Percentiles rank a stretch among this genome's conserved stretches.
phyloP scores from a whole-genome alignment of 139 green algal genomes.

The Trebouxia sp. region DNA sequence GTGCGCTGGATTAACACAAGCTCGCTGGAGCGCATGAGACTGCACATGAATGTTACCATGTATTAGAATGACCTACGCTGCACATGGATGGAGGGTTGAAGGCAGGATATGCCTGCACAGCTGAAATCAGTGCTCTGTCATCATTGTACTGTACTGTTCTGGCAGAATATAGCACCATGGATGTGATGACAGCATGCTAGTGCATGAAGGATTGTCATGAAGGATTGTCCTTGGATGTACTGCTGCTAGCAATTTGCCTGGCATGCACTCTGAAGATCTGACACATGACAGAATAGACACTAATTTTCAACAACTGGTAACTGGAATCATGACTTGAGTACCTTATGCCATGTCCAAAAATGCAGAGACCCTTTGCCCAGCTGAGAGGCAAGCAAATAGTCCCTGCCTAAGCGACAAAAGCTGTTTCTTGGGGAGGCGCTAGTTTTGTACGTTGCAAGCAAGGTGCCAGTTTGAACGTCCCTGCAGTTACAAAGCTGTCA shows the following conservation, averaged over 20 bases:
- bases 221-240: neutral
- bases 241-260: neutral
- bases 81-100: too few relatives aligned
- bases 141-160: too few relatives aligned
- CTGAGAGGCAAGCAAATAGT: constrained; percentile 75
- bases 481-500: too few relatives aligned
- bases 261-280: neutral
- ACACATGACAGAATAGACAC: neutral
- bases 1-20: too few relatives aligned
- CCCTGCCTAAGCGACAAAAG: constrained; percentile 59
- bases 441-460: constrained; percentile 65
- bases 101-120: too few relatives aligned
- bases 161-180: neutral
- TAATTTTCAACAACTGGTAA: neutral
- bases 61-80: neutral
- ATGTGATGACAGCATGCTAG: neutral
- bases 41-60: neutral
- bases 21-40: too few relatives aligned
- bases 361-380: constrained; percentile 63
- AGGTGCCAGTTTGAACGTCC: constrained; percentile 69
- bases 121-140: too few relatives aligned
- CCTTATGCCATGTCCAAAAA: constrained; percentile 83
- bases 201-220: neutral
- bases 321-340: constrained; percentile 15
- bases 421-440: constrained; percentile 51